These are phyloP conservation scores for Globisporangium camurandrum DNA, from an alignment of 352 stramenopile species.

Conservation along the genomic window DNA sequence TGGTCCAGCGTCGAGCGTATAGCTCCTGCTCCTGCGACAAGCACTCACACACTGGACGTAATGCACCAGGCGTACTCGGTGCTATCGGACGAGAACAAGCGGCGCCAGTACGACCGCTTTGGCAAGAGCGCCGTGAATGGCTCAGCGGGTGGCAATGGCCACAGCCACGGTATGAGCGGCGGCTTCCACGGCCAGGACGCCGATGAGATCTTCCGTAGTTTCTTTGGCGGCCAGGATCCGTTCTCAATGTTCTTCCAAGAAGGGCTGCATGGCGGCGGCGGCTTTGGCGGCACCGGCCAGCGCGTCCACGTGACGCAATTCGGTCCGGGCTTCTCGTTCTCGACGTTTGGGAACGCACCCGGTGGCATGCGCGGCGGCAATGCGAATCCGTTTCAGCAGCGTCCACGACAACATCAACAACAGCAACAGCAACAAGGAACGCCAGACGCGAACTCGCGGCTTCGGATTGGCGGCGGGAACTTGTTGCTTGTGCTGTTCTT, in stretches of 20 bases:
- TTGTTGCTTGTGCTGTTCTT: slow-evolving; percentile 66
- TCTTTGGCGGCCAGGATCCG: slow-evolving; percentile 75
- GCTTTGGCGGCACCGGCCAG: slow-evolving; percentile 29
- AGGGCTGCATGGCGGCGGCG: slow-evolving; percentile 43
- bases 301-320: slow-evolving; percentile 79
- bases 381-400: slow-evolving; percentile 31
- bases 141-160: slow-evolving; percentile 17
- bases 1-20: no score
- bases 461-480: slow-evolving; percentile 64
- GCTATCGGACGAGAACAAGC: slow-evolving; percentile 84
- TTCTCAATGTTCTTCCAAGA: slow-evolving; percentile 85
- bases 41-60: background rate
- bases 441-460: slow-evolving; percentile 34
- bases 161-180: slow-evolving; percentile 21
- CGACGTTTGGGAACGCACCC: slow-evolving; percentile 52
- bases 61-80: slow-evolving; percentile 79
- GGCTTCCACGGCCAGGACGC: slow-evolving; percentile 67
- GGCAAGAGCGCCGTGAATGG: slow-evolving; percentile 68
- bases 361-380: slow-evolving; percentile 32
- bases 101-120: slow-evolving; percentile 88
- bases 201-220: slow-evolving; percentile 76
- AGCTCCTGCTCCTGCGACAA: no score
- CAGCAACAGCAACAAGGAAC: slow-evolving; percentile 18
- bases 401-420: slow-evolving; percentile 32
- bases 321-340: slow-evolving; percentile 70